Percentiles rank a stretch among this genome's conserved stretches.
Evolutionary conservation across 2,329 filamentous ascomycete species (phyloP).

Genomic region (Lasiodiplodia citricola): DNA sequence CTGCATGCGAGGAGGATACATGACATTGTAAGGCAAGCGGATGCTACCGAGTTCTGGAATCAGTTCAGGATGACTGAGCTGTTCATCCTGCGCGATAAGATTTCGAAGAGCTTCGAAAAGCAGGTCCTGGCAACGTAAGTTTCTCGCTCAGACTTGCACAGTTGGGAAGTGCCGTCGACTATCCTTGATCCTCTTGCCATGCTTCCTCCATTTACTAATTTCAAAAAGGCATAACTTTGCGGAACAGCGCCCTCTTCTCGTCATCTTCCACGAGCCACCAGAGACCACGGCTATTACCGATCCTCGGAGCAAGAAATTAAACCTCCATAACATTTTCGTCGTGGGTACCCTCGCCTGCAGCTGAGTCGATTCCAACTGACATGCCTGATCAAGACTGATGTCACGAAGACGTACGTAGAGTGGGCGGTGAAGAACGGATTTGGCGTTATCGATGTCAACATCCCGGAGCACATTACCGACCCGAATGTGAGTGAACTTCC

Average conservation of each 20-base stretch:
- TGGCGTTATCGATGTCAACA: slow-evolving; percentile 87
- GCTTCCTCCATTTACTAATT: slow-evolving; percentile 19
- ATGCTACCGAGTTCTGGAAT: slow-evolving; percentile 72
- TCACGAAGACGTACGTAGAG: slow-evolving; percentile 77
- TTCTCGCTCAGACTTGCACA: slow-evolving; percentile 27
- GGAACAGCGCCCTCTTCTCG: slow-evolving; percentile 69
- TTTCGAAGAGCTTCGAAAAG: slow-evolving; percentile 81
- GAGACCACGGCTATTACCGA: slow-evolving; percentile 49
- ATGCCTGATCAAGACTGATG: slow-evolving; percentile 69
- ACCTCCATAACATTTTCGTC: slow-evolving; percentile 85
- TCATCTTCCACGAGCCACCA: slow-evolving; percentile 89
- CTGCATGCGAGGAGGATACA: slow-evolving; percentile 68
- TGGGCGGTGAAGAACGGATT: slow-evolving; percentile 81
- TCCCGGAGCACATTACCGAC: slow-evolving; percentile 76
- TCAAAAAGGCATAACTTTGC: slow-evolving; percentile 65
- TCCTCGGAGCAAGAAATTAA: slow-evolving; percentile 68
- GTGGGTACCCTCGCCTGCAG: slow-evolving; percentile 60
- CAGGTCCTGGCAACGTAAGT: slow-evolving; percentile 79
- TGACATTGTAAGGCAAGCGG: slow-evolving; percentile 79
- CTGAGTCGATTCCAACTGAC: slow-evolving; percentile 30
- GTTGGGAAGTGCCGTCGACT: background rate
- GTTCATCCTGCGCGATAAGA: slow-evolving; percentile 73
- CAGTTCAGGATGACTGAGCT: slow-evolving; percentile 80
- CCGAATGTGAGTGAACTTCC: slow-evolving; percentile 57
- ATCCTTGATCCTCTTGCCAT: background rate